phyloP scores from a whole-genome alignment of 345 rosid genomes.

The Boechera retrofracta region DNA sequence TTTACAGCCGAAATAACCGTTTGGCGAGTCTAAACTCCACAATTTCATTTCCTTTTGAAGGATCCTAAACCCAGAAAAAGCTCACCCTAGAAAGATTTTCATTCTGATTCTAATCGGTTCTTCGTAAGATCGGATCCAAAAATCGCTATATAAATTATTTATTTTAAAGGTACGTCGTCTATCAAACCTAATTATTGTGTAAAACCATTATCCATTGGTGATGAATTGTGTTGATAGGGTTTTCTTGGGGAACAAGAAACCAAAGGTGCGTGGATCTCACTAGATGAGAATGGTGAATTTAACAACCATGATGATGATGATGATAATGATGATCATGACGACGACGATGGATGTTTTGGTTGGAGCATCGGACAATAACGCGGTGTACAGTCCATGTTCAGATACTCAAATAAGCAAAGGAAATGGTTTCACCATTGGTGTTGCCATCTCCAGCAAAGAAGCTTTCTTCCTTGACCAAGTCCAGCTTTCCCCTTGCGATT shows the following conservation, averaged over 20 bases:
- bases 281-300: conserved; percentile 16
- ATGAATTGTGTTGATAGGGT: not conserved
- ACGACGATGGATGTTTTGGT: conserved; percentile 33
- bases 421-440: conserved; percentile 81
- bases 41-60: conserved; percentile 37
- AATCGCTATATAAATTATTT: not conserved
- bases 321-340: not conserved
- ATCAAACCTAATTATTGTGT: conserved; percentile 2
- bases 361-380: conserved; percentile 60
- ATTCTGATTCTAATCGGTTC: not conserved
- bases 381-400: conserved; percentile 66
- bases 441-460: conserved; percentile 69
- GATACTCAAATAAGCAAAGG: conserved; percentile 66
- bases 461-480: conserved; percentile 62
- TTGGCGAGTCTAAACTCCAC: conserved; percentile 45
- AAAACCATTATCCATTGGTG: not conserved
- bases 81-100: conserved; percentile 11
- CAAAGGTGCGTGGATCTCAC: not conserved
- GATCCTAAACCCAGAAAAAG: conserved; percentile 37
- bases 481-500: conserved; percentile 91
- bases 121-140: not conserved
- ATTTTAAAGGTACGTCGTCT: conserved; percentile 36
- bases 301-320: conserved; percentile 27
- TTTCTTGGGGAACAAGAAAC: conserved; percentile 36
- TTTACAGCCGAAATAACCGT: conserved; percentile 60